These are phyloP conservation scores for Monascus ruber DNA, from an alignment of 2,329 filamentous ascomycete genomes.

Conservation along the genomic window DNA sequence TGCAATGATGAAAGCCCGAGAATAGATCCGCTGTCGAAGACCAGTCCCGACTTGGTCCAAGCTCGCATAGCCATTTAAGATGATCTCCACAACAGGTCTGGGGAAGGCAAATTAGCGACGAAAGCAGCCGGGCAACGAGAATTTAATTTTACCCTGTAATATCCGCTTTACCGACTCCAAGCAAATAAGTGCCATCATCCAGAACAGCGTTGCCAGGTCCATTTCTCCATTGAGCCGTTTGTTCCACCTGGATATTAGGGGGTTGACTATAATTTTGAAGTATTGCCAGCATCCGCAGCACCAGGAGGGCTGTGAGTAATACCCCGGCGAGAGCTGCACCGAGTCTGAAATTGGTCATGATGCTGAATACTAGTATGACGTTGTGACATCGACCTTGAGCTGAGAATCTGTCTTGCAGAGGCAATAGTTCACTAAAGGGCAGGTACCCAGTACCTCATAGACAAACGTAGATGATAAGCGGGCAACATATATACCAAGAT, in stretches of 20 bases:
- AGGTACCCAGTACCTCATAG: too few relatives aligned
- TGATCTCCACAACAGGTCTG: slow-evolving; percentile 77
- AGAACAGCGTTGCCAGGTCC: slow-evolving; percentile 14
- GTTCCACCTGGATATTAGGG: slow-evolving; percentile 6
- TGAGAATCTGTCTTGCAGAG: too few relatives aligned
- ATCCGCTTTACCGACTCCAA: slow-evolving; percentile 61
- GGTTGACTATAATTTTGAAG: slow-evolving; percentile 8
- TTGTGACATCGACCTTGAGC: too few relatives aligned
- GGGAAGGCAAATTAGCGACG: slow-evolving; percentile 1
- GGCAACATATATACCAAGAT: too few relatives aligned
- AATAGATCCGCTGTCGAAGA: slow-evolving; percentile 76
- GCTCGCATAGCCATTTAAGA: slow-evolving; percentile 86
- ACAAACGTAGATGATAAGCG: too few relatives aligned
- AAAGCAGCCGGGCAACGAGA: slow-evolving; percentile 1
- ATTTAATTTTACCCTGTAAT: slow-evolving; percentile 49
- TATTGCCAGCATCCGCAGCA: slow-evolving; percentile 20
- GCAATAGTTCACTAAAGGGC: too few relatives aligned
- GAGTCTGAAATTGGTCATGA: slow-evolving; percentile 20
- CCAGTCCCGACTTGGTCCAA: slow-evolving; percentile 71
- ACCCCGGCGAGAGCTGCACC: slow-evolving; percentile 15
- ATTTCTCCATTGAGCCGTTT: slow-evolving; percentile 4
- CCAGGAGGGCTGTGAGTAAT: slow-evolving; percentile 15
- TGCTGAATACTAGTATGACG: neutral
- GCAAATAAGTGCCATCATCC: slow-evolving; percentile 42
- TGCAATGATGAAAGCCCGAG: slow-evolving; percentile 78